Evolutionary conservation across 768 basidiomycete species (phyloP), one percentile per base, ranked within the genome.

Genomic region (Pholiota microspora): DNA sequence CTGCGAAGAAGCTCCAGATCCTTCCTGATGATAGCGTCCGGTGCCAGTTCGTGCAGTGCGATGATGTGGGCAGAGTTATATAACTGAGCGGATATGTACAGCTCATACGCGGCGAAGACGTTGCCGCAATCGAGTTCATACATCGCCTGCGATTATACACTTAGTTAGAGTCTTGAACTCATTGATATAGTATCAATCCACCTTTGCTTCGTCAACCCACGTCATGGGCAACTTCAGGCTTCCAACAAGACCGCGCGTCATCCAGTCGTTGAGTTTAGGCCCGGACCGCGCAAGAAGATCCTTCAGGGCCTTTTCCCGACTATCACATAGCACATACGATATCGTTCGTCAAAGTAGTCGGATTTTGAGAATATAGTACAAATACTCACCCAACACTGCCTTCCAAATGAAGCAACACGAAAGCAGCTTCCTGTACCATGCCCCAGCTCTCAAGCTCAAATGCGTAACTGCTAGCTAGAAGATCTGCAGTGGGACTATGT

Each of bases 181-280:
- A 8, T 27, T 3, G 53, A 42, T 13, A 35, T 15, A 28, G 54
- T 45, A 47, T 54, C 28, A 36, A 45, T 71, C 53, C 42, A 92
- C 93, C 81, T 90, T 89, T 9, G 94, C 90, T 66, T 95, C 92
- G 34, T 88, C 81, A n/a, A 98, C 79, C 95, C 96, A 99, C 4
- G 81, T 69, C 49, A 82, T 70, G 0, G 97, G 97, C 28, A 98
- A 80, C 59, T 86, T 86, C 27, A 97, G 72, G 62, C 85, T 90
- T 3, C 88, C 86, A 2, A 85, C 77, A 8, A 91, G 72, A 15
- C 88, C 89, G 15, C 84, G 78, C 13, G 77, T 81, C 71, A 80
- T 81, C 87, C 88, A 90, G 48, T 88, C 86, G 61, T 91, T 84
- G 7, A 92, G 66, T 51, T 72, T 78, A 4, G 78, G 72, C 0